Evolutionary conservation across 2,329 filamentous ascomycete genomes (phyloP).

Genomic region (Fusarium sp.): DNA sequence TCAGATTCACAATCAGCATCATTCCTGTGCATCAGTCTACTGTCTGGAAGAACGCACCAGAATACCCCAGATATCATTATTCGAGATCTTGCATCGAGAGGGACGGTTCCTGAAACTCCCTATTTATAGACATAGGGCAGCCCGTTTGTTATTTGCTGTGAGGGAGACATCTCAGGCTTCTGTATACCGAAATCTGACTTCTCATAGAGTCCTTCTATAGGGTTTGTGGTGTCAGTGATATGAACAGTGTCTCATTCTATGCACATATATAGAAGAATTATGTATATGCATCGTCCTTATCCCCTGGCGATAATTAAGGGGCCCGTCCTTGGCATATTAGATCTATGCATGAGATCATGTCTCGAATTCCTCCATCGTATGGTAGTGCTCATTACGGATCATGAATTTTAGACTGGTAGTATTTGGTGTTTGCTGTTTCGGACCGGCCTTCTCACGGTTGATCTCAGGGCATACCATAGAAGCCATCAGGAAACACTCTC

Average conservation of each 20-base stretch:
- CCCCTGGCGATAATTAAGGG: accelerated
- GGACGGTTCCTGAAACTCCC: neutral
- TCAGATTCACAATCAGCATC: neutral
- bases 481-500: neutral
- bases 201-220: neutral
- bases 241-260: neutral
- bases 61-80: too few species aligned
- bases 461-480: neutral
- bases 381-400: neutral
- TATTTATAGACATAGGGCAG: neutral
- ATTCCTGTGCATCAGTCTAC: too few species aligned
- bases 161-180: neutral
- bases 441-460: neutral
- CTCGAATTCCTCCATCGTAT: too few species aligned
- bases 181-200: neutral
- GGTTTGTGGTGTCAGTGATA: neutral
- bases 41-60: neutral
- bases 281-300: neutral
- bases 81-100: neutral
- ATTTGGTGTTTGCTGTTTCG: accelerated
- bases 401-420: neutral
- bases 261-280: neutral
- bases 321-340: neutral
- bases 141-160: accelerated
- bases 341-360: too few species aligned